Base-by-base conservation (phyloP, 1,284 basidiomycete genomes). In the Ceraceosorus bombacis region DNA sequence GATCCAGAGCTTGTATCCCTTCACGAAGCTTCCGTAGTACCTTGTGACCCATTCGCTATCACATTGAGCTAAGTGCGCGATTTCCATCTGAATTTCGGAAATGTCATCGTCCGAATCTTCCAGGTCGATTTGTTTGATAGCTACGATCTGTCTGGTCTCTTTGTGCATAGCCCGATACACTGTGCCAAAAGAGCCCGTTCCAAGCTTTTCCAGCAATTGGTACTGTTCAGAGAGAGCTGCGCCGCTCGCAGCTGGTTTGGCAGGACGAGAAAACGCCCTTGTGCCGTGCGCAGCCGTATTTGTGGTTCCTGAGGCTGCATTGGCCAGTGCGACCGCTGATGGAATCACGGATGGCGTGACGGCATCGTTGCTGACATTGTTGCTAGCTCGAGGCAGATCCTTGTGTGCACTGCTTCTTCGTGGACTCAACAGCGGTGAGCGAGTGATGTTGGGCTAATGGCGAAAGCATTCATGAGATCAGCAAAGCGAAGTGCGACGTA, bases 1-100 rank as follows among this genome's bases (percentile, higher is more conserved):
- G 76, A 99, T 98, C 95, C 95, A 98, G 15, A 99, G 82, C 78
- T 96, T 95, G 82, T 94, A 97, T 12, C 89, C 86, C 66, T 90
- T 87, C 63, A 99, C 90, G 78, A 98, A 98, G 58, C 90, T 93
- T 55, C 91, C 94, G 73, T 95, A 97, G 79, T 97, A 98, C 53
- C 87, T 83, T 43, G 94, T 98, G 59, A 98, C 90, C 78, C 90
- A 90, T 79, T 93, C 89, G 7, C 92, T 95, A 76, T 93, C 90
- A 36, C 53, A 59, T 71, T 91, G 90, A 0, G 93, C 90, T 40
- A 98, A 83, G 78, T 90, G 94, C 10, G 90, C 87, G 68, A 98
- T 97, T 80, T 98, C 94, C 76, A 92, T 90, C 77, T 98, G 95
- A 58, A 98, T 98, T 59, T 77, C 75, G 58, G 65, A 65, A 27